Evolutionary conservation across 108 stramenopile genomes (phyloP).

Genomic region (Fragilaria radians): DNA sequence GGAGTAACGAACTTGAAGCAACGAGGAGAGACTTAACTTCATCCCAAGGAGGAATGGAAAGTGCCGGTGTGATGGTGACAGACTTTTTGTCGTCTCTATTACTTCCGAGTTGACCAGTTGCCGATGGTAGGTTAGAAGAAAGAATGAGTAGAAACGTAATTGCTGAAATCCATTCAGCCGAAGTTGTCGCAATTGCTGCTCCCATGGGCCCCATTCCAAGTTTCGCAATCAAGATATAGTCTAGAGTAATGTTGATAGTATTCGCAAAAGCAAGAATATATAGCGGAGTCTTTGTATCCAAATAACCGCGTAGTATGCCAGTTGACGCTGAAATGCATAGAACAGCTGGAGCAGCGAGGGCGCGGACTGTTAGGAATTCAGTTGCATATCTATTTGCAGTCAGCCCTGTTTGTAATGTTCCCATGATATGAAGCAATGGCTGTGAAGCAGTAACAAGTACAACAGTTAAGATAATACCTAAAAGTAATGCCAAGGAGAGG

Average conservation of each 20-base stretch:
- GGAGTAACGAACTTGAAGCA: constrained; percentile 74
- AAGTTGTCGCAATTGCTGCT: constrained; percentile 81
- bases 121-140: constrained; percentile 53
- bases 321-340: constrained; percentile 72
- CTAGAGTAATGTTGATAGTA: constrained; percentile 60
- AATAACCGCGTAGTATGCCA: constrained; percentile 76
- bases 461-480: constrained; percentile 39
- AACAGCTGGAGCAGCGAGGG: constrained; percentile 75
- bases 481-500: constrained; percentile 46
- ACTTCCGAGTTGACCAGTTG: constrained; percentile 43
- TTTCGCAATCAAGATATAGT: constrained; percentile 53
- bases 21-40: constrained; percentile 62
- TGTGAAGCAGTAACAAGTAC: constrained; percentile 27
- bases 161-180: constrained; percentile 78
- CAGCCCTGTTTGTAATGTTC: constrained; percentile 52
- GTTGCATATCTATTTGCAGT: constrained; percentile 53
- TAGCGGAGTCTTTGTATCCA: constrained; percentile 79
- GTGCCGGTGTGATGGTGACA: constrained; percentile 33
- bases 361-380: constrained; percentile 55
- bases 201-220: constrained; percentile 63
- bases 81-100: constrained; percentile 14
- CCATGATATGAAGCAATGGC: constrained; percentile 67
- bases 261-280: constrained; percentile 61
- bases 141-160: constrained; percentile 61
- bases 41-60: constrained; percentile 64